Conservation (phyloP, 2,329 filamentous ascomycete species). For the Capronia coronata region DNA sequence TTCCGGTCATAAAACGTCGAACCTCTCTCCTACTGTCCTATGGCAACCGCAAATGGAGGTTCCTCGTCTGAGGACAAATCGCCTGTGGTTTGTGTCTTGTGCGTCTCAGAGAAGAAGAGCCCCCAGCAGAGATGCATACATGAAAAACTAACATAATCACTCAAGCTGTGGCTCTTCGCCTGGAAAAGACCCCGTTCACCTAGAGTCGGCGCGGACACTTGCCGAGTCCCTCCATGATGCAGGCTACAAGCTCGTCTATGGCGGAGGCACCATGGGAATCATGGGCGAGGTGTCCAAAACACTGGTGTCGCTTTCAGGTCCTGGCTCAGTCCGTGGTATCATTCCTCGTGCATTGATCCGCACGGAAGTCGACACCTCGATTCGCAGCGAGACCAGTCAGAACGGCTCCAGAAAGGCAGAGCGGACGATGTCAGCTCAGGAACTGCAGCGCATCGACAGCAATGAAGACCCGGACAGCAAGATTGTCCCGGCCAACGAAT, state of each 20-base stretch:
- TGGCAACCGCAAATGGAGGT: slow-evolving; percentile 51
- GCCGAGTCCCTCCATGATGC: slow-evolving; percentile 66
- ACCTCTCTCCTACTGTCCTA: not conserved
- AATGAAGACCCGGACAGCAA: slow-evolving; percentile 27
- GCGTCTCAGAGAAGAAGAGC: slow-evolving; percentile 31
- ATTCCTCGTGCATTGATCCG: slow-evolving; percentile 80
- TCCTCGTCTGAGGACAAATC: slow-evolving; percentile 52
- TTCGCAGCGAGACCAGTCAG: slow-evolving; percentile 14
- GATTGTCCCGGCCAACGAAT: slow-evolving; percentile 44
- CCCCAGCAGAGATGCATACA: not conserved
- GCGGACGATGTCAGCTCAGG: slow-evolving; percentile 56
- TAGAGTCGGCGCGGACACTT: slow-evolving; percentile 70
- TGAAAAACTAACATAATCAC: slow-evolving; percentile 22
- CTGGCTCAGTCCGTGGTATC: slow-evolving; percentile 79
- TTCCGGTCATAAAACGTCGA: too few species aligned
- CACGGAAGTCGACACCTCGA: slow-evolving; percentile 50
- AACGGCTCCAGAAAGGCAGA: slow-evolving; percentile 37
- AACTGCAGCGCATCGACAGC: slow-evolving; percentile 24
- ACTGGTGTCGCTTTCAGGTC: slow-evolving; percentile 74
- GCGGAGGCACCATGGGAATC: slow-evolving; percentile 85
- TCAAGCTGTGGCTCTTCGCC: slow-evolving; percentile 74
- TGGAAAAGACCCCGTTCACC: slow-evolving; percentile 66
- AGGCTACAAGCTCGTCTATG: slow-evolving; percentile 82
- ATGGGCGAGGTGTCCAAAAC: slow-evolving; percentile 93
- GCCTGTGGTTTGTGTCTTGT: slow-evolving; percentile 83